These are phyloP conservation scores for Solanum gandarillasii DNA, from an alignment of 257 asterid species.

Conservation along the genomic window DNA sequence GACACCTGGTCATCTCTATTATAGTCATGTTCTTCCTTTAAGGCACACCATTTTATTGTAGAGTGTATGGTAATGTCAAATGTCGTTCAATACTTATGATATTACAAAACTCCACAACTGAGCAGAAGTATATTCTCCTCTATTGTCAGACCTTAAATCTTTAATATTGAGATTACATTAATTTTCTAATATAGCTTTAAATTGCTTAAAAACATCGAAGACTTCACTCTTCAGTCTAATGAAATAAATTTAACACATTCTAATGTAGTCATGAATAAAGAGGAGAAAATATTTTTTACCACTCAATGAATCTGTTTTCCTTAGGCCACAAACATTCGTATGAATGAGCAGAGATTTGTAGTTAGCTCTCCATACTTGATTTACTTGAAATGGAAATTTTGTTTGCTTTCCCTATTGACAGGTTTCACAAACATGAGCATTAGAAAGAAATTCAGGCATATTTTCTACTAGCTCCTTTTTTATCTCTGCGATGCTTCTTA, in stretches of 20 bases:
- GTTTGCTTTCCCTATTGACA: background rate
- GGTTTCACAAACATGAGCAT: background rate
- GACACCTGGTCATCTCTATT: background rate
- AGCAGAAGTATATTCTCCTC: background rate
- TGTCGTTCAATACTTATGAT: background rate
- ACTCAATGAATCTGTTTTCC: background rate
- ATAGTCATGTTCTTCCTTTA: background rate
- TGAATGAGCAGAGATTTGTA: background rate
- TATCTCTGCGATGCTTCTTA: background rate
- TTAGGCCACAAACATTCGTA: background rate
- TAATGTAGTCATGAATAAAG: background rate
- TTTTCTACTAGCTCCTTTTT: too few relatives aligned
- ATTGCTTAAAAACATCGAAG: background rate
- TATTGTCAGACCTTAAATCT: background rate
- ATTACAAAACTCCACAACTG: background rate
- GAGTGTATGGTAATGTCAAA: background rate
- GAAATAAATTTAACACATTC: background rate
- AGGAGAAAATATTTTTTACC: background rate
- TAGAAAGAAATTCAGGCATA: background rate
- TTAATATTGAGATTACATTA: background rate
- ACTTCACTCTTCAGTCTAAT: background rate
- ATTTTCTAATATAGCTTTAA: background rate
- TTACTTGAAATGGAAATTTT: background rate
- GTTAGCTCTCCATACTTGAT: background rate
- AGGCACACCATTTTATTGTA: background rate